phyloP scores from a whole-genome alignment of 495 filamentous ascomycete genomes.

The Usnea hakonensis region DNA sequence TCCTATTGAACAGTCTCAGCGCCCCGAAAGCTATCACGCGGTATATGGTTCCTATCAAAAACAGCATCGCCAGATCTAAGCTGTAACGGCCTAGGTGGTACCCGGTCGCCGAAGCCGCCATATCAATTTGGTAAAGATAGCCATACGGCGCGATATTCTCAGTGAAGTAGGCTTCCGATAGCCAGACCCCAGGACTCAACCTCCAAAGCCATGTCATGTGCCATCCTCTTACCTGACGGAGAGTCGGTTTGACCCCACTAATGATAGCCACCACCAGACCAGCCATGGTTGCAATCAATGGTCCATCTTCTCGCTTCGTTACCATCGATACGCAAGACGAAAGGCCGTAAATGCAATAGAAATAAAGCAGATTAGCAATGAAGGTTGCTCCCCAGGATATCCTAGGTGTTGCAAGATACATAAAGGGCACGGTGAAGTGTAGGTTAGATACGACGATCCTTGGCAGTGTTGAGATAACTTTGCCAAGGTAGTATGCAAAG shows the following conservation, averaged over 20 bases:
- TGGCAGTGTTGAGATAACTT: constrained; percentile 40
- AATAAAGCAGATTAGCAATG: constrained; percentile 45
- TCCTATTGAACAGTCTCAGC: constrained; percentile 22
- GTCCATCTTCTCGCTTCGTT: constrained; percentile 40
- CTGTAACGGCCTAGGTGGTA: constrained; percentile 34
- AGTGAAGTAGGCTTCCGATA: constrained; percentile 48
- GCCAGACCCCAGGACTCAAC: constrained; percentile 45
- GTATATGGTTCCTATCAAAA: constrained; percentile 35
- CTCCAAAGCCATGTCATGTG: constrained; percentile 51
- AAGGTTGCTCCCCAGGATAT: constrained; percentile 40
- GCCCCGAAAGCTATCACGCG: constrained; percentile 37
- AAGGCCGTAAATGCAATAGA: constrained; percentile 52
- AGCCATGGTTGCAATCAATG: constrained; percentile 41
- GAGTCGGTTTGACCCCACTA: constrained; percentile 42
- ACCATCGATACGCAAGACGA: constrained; percentile 44
- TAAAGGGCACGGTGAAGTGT: constrained; percentile 48
- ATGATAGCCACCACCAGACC: constrained; percentile 42
- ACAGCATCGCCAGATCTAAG: constrained; percentile 33
- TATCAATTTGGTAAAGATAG: constrained; percentile 31
- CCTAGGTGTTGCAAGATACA: constrained; percentile 42
- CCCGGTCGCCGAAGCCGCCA: constrained; percentile 25
- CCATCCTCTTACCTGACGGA: constrained; percentile 43
- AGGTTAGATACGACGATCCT: constrained; percentile 44
- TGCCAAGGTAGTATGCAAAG: constrained; percentile 50
- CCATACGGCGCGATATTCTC: constrained; percentile 38